Conservation (phyloP, 768 basidiomycete genomes). For the Auricularia sp. region DNA sequence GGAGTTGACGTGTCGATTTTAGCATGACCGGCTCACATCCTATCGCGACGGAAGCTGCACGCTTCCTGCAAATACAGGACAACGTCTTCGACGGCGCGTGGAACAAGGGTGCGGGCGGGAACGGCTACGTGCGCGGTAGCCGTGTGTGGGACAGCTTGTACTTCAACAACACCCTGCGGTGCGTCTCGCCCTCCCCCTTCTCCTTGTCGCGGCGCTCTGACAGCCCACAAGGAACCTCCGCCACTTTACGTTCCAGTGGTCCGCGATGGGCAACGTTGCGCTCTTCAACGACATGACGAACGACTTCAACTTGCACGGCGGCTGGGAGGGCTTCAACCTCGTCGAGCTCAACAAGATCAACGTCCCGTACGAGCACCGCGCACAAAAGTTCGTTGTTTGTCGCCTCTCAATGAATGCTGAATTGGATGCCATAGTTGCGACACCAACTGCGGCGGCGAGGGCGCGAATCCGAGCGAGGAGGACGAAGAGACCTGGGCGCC, state of each 20-base stretch:
- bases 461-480: neutral
- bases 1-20: neutral
- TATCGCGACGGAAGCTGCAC: neutral
- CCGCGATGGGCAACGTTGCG: neutral
- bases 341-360: slow-evolving; percentile 1
- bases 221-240: neutral
- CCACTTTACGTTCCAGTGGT: slow-evolving; percentile 3
- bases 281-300: slow-evolving; percentile 1
- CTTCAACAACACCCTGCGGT: neutral
- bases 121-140: slow-evolving; percentile 1
- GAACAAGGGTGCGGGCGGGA: neutral
- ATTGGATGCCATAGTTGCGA: neutral
- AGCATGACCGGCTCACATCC: neutral
- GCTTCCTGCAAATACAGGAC: neutral
- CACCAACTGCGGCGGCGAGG: neutral
- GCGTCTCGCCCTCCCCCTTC: neutral
- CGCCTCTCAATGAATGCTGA: neutral
- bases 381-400: neutral
- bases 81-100: slow-evolving; percentile 1
- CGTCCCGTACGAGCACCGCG: neutral
- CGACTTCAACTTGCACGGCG: slow-evolving; percentile 1
- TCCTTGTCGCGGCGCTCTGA: neutral
- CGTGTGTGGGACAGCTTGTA: neutral
- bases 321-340: neutral
- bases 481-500: neutral